These are phyloP conservation scores for Chimonanthus salicifolius DNA, from an alignment of 164 flowering plant species.

Conservation along the genomic window DNA sequence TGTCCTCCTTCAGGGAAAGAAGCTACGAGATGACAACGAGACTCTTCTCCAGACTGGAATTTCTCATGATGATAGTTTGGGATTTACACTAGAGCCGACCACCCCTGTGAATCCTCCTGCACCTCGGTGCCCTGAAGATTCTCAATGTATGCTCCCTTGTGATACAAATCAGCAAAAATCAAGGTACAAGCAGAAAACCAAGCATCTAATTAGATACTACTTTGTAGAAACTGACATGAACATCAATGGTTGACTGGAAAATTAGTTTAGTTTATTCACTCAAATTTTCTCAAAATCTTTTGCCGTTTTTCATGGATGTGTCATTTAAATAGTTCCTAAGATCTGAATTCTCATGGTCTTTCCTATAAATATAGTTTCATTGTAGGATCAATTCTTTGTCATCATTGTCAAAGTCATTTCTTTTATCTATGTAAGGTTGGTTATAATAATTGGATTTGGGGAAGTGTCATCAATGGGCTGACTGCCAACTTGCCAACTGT, in stretches of 20 bases:
- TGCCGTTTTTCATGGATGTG: neutral
- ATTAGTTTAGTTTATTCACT: too few relatives aligned
- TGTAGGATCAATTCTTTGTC: too few relatives aligned
- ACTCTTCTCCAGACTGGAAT: slow-evolving; percentile 81
- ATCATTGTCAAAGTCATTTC: too few relatives aligned
- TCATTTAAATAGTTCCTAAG: neutral
- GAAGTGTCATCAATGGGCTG: too few relatives aligned
- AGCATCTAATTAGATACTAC: neutral
- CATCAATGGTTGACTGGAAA: neutral
- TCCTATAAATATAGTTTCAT: too few relatives aligned
- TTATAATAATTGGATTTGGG: too few relatives aligned
- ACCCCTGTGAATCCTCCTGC: slow-evolving; percentile 29
- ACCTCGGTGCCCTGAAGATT: slow-evolving; percentile 32
- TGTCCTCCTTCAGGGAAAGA: slow-evolving; percentile 78
- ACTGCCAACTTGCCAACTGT: too few relatives aligned
- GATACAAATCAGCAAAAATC: slow-evolving; percentile 36
- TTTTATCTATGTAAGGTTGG: too few relatives aligned
- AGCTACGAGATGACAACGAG: slow-evolving; percentile 73
- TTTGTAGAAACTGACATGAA: too few relatives aligned
- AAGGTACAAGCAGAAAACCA: slow-evolving; percentile 39
- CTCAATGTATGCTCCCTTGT: slow-evolving; percentile 24
- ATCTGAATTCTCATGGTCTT: too few relatives aligned
- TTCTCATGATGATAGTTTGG: slow-evolving; percentile 54
- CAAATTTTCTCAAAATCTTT: too few relatives aligned
- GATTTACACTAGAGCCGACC: slow-evolving; percentile 76